Evolutionary conservation across 208 protist species (phyloP), one percentile per base, ranked within the genome.

Genomic region (Leishmania amazonensis): DNA sequence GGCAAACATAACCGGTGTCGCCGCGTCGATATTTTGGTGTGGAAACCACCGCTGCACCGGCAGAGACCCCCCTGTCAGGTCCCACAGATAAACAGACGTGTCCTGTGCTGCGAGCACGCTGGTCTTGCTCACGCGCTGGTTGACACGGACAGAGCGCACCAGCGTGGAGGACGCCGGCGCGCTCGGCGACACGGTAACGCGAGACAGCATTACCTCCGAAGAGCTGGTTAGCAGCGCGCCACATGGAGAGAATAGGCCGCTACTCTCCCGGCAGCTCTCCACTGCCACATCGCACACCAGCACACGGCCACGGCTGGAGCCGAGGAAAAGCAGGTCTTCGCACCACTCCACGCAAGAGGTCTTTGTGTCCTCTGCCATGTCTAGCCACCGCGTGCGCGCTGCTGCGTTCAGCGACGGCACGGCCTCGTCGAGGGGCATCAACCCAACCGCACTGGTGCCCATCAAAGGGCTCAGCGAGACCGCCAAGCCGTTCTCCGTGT

Each of bases 231-330:
- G 47, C 24, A 95, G 83, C 71, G 80, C 71, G 62, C 84, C 80
- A 71, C 81, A 85, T 5, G 81, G 81, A 8, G 70, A 53, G 15
- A 85, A 77, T 11, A 85, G 28, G 0, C 81, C 84, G 68, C 86
- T 91, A 75, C 79, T 75, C 49, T 84, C 83, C 9, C 70, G 35
- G 60, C 76, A 83, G 51, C 81, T 79, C 3, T 75, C 81, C 24
- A 87, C 86, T 40, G 83, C 51, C 35, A 81, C 72, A 64, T 91
- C 90, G 74, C 84, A 81, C 51, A 96, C 83, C 53, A 95, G 79
- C n/a, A 97, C 79, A 51, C 91, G 89, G 38, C 94, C 90, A 17
- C 92, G 91, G 78, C 85, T 96, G 57, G 85, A 92, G 35, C 94
- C 94, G 6, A 94, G 60, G 21, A 95, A 86, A 15, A 95, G 83